Evolutionary conservation across 495 filamentous ascomycete species (phyloP).

Genomic region (Beverwykella pulmonaria): DNA sequence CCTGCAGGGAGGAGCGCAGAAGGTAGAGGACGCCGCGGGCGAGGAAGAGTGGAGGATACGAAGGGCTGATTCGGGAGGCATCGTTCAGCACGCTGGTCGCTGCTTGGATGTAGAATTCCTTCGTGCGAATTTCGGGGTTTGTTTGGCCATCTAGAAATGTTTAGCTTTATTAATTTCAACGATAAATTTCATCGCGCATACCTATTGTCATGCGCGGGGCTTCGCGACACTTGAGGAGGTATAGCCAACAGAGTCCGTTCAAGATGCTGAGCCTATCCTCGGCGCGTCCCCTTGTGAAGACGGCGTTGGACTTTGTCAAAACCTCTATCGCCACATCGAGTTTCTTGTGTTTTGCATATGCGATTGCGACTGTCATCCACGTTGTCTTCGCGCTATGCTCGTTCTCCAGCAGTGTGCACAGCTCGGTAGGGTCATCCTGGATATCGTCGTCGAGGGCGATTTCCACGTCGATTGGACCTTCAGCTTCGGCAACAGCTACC

Average conservation of each 20-base stretch:
- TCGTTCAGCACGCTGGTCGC: slow-evolving; percentile 91
- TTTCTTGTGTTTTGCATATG: slow-evolving; percentile 95
- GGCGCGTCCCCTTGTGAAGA: slow-evolving; percentile 67
- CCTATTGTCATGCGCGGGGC: slow-evolving; percentile 65
- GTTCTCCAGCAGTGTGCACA: slow-evolving; percentile 90
- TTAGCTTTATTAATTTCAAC: slow-evolving; percentile 43
- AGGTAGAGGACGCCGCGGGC: slow-evolving; percentile 90
- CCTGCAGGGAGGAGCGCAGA: slow-evolving; percentile 80
- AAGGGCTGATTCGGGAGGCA: slow-evolving; percentile 87
- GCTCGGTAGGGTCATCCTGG: slow-evolving; percentile 91
- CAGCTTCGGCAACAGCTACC: slow-evolving; percentile 53
- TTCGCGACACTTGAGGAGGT: slow-evolving; percentile 86
- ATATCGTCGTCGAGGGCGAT: slow-evolving; percentile 86
- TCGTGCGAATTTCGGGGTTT: slow-evolving; percentile 75
- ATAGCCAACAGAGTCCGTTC: slow-evolving; percentile 86
- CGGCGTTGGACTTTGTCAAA: slow-evolving; percentile 76
- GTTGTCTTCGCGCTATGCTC: slow-evolving; percentile 83
- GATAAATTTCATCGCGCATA: slow-evolving; percentile 10
- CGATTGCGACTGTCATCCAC: slow-evolving; percentile 94
- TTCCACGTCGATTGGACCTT: slow-evolving; percentile 82
- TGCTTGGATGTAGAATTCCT: slow-evolving; percentile 89
- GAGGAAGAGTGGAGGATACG: slow-evolving; percentile 83
- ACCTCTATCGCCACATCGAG: slow-evolving; percentile 94
- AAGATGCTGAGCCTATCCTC: slow-evolving; percentile 86
- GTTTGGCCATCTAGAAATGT: slow-evolving; percentile 46